phyloP scores from a whole-genome alignment of 1,284 basidiomycete species.

The Meripilus lineatus region DNA sequence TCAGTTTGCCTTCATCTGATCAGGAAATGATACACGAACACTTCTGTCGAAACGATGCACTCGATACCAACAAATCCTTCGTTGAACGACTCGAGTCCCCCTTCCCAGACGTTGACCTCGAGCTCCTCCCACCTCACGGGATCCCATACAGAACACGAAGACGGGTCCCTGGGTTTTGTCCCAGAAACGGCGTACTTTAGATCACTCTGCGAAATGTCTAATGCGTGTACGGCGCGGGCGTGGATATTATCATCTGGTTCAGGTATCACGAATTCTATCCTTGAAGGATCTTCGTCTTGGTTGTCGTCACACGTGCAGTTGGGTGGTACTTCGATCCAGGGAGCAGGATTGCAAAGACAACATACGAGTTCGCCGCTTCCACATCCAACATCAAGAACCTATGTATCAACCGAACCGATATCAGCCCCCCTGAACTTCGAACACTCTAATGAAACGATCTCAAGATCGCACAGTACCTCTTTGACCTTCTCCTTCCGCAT shows the following conservation, averaged over 20 bases:
- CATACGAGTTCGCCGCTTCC: constrained; percentile 72
- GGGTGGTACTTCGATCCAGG: constrained; percentile 40
- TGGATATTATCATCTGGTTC: constrained; percentile 57
- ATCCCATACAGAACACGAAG: constrained; percentile 11
- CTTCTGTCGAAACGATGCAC: constrained; percentile 84
- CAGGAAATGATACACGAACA: constrained; percentile 38
- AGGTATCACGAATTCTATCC: too few relatives aligned
- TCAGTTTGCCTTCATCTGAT: constrained; percentile 2
- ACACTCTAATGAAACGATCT: constrained; percentile 6
- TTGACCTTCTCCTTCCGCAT: constrained; percentile 55
- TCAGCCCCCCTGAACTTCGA: background rate
- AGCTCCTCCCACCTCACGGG: constrained; percentile 69
- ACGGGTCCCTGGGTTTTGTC: constrained; percentile 33
- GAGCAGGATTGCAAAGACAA: constrained; percentile 66
- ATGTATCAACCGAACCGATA: too few relatives aligned
- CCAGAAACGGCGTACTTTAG: constrained; percentile 47
- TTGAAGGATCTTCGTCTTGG: too few relatives aligned
- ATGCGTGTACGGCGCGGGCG: constrained; percentile 52
- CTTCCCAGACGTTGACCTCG: constrained; percentile 75
- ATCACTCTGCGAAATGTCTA: constrained; percentile 55
- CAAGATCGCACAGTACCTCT: constrained; percentile 35
- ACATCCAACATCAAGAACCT: constrained; percentile 80
- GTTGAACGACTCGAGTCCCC: constrained; percentile 76
- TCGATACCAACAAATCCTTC: constrained; percentile 70
- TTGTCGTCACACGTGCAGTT: background rate